Evolutionary conservation across 2,329 filamentous ascomycete genomes (phyloP), one percentile per base, ranked within the genome.

Genomic region (Cladosporium velox): DNA sequence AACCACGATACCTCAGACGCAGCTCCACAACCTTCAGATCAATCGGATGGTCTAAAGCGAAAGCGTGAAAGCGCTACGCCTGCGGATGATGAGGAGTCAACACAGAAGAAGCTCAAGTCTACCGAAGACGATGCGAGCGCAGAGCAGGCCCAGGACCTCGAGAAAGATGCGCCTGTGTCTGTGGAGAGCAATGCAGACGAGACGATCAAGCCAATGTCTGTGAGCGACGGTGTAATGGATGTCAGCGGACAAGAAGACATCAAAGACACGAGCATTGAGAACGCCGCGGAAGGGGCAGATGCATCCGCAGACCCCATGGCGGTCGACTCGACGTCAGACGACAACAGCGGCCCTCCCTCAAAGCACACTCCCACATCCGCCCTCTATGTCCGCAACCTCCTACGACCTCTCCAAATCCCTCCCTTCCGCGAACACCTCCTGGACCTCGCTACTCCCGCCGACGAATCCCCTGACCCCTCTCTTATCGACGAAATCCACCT

Each of bases 331-430:
- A 32, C 26, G 57, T 35, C 65, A 65, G 54, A 59, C 21, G 11
- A 28, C 11, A 30, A 41, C 30, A 57, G 18, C 28, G 64, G 47
- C 18, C 61, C 75, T 5, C 76, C 79, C 24, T 77, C 81, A 18
- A 70, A 79, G 10, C 81, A 83, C 66, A 72, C 79, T 1, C 76
- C 78, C 57, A 83, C 93, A 3, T 80, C 87, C 35, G 90, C 91
- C 18, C 82, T 98, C 57, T 98, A 97, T 79, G 95, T 98, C 72
- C 89, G 90, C 77, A 90, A 97, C 73, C 87, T 98, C 64, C 93
- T 96, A 87, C 89, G 94, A 57, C 93, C 95, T 11, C 83, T 98
- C 26, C 90, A 92, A 67, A 85, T 88, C 0, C 80, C 83, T 30
- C 82, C 83, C 21, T 85, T 98, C 1, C 87, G 86, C 72, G 83